These are phyloP conservation scores for Yamadazyma sp. DNA, from an alignment of 1,139 yeast species.

Conservation along the genomic window DNA sequence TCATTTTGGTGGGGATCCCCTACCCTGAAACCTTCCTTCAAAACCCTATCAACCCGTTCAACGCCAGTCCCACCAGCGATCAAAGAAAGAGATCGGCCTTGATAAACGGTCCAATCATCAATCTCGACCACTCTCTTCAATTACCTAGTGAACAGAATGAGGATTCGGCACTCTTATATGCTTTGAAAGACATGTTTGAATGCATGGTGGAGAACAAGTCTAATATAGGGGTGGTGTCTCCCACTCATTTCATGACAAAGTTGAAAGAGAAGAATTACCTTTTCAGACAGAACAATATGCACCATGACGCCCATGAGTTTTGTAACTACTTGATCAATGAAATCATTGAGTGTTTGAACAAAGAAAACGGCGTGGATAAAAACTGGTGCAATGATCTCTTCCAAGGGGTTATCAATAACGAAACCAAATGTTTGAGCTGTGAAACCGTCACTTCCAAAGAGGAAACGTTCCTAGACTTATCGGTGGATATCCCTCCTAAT, in stretches of 20 bases:
- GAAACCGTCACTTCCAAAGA: slow-evolving; percentile 83
- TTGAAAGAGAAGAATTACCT: slow-evolving; percentile 79
- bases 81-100: slow-evolving; percentile 80
- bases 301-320: slow-evolving; percentile 98
- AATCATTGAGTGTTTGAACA: slow-evolving; percentile 67
- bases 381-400: slow-evolving; percentile 72
- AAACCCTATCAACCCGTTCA: slow-evolving; percentile 42
- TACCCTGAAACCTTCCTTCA: slow-evolving; percentile 38
- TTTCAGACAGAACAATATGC: slow-evolving; percentile 85
- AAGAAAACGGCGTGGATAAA: slow-evolving; percentile 28
- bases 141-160: slow-evolving; percentile 42
- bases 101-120: slow-evolving; percentile 79
- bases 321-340: slow-evolving; percentile 82
- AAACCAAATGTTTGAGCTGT: slow-evolving; percentile 87
- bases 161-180: slow-evolving; percentile 61
- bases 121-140: slow-evolving; percentile 66
- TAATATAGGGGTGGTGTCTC: slow-evolving; percentile 82
- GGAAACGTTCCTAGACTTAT: slow-evolving; percentile 82
- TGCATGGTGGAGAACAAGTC: slow-evolving; percentile 72
- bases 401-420: slow-evolving; percentile 83
- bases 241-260: slow-evolving; percentile 68
- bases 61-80: slow-evolving; percentile 62
- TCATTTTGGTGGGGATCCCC: slow-evolving; percentile 46
- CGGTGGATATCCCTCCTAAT: slow-evolving; percentile 76
- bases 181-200: slow-evolving; percentile 84